Percentiles rank a stretch among this genome's conserved stretches.
Evolutionary conservation across 169 alveolate species (phyloP).

Genomic region (Cryptosporidium felis): DNA sequence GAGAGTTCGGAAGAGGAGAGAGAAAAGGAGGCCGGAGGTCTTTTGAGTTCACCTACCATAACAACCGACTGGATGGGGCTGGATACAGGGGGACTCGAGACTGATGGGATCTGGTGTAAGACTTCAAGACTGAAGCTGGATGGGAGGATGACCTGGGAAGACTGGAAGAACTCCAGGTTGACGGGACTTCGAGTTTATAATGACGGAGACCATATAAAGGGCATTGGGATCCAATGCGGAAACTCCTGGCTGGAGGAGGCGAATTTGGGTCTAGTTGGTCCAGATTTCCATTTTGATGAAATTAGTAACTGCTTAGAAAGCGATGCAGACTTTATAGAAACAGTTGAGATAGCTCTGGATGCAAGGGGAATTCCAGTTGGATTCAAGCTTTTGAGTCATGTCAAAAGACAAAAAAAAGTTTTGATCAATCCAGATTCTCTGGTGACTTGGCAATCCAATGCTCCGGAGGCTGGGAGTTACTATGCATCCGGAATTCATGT

Average conservation of each 20-base stretch:
- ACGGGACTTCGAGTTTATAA: conserved; percentile 47
- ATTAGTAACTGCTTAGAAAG: conserved; percentile 42
- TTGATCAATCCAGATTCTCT: conserved; percentile 11
- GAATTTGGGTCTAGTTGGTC: conserved; percentile 35
- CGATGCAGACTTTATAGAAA: conserved; percentile 68
- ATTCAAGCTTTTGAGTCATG: conserved; percentile 17
- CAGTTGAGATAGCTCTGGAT: conserved; percentile 56
- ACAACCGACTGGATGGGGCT: conserved; percentile 68
- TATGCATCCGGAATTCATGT: conserved; percentile 68
- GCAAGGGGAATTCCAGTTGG: conserved; percentile 59
- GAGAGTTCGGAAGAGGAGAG: conserved; percentile 9
- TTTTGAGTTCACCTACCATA: conserved; percentile 43
- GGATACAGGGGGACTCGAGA: conserved; percentile 37
- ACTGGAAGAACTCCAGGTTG: conserved; percentile 63
- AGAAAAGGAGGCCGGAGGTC: conserved; percentile 10
- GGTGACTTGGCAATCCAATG: conserved; percentile 44
- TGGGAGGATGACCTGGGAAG: conserved; percentile 69
- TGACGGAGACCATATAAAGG: conserved; percentile 62
- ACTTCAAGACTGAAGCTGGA: conserved; percentile 61
- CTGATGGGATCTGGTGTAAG: conserved; percentile 69
- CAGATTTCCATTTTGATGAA: conserved; percentile 27
- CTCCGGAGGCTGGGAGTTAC: conserved; percentile 15
- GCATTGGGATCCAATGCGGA: conserved; percentile 61
- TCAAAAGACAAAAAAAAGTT: conserved; percentile 28
- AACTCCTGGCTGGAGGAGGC: conserved; percentile 66